phyloP scores from a whole-genome alignment of 2,329 filamentous ascomycete species.

The Beauveria medogensis region DNA sequence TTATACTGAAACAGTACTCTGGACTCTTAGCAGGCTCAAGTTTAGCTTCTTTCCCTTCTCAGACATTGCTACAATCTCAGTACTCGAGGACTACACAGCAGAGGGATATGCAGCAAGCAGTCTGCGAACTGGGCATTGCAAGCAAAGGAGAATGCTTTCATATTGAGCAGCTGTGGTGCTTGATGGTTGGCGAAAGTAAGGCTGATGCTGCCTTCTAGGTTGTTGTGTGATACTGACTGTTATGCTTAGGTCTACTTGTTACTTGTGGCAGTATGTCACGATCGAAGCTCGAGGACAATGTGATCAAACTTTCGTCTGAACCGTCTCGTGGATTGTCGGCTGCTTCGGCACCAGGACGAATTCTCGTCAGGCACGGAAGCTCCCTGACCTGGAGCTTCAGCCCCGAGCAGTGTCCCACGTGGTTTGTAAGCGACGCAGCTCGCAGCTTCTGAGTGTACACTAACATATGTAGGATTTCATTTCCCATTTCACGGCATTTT shows the following conservation, averaged over 20 bases:
- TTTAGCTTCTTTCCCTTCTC: constrained; percentile 30
- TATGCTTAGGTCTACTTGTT: constrained; percentile 26
- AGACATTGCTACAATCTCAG: constrained; percentile 35
- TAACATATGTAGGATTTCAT: constrained; percentile 26
- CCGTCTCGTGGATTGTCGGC: constrained; percentile 17
- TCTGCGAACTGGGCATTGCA: constrained; percentile 30
- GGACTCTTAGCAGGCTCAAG: constrained; percentile 26
- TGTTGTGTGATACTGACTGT: not conserved
- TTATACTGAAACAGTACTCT: constrained; percentile 35
- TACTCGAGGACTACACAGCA: constrained; percentile 30
- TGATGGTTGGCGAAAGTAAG: constrained; percentile 37
- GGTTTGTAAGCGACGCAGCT: constrained; percentile 31
- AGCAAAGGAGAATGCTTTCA: constrained; percentile 35
- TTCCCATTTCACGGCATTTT: constrained; percentile 34
- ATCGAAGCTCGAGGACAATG: constrained; percentile 24
- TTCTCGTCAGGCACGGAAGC: constrained; percentile 28
- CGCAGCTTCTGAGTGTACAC: not conserved
- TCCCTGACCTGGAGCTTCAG: constrained; percentile 31
- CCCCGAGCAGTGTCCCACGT: constrained; percentile 32
- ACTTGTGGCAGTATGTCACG: constrained; percentile 33
- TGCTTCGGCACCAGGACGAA: constrained; percentile 15
- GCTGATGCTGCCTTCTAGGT: not conserved
- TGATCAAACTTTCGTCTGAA: constrained; percentile 23
- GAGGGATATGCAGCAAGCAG: constrained; percentile 39
- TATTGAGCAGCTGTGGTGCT: constrained; percentile 39